Evolutionary conservation across 1,139 yeast species (phyloP).

Genomic region (Taphrina wiesneri): DNA sequence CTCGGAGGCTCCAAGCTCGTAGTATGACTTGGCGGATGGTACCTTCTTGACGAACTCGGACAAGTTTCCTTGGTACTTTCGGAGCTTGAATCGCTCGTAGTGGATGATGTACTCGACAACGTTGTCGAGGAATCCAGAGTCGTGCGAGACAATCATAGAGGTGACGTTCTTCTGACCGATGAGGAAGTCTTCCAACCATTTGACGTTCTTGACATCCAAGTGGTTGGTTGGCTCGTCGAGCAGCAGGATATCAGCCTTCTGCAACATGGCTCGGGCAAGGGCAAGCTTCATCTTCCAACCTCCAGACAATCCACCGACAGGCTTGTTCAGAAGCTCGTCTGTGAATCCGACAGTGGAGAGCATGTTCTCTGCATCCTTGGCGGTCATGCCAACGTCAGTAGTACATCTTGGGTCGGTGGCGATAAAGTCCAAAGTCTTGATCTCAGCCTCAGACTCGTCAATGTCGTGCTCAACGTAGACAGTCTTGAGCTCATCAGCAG

Average conservation of each 20-base stretch:
- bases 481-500: constrained; percentile 97
- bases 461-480: constrained; percentile 99
- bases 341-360: constrained; percentile 88
- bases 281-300: constrained; percentile 99
- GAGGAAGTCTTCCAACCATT: constrained; percentile 99
- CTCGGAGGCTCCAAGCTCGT: constrained; percentile 89
- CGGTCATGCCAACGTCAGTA: constrained; percentile 50
- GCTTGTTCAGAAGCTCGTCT: constrained; percentile 79
- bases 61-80: constrained; percentile 92
- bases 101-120: constrained; percentile 97
- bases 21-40: constrained; percentile 96
- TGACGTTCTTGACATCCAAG: constrained; percentile 98
- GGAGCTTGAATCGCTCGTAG: constrained; percentile 91
- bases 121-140: constrained; percentile 90
- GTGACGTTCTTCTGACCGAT: constrained; percentile 73
- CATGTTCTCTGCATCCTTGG: constrained; percentile 64
- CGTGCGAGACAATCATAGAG: constrained; percentile 94
- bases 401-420: constrained; percentile 56
- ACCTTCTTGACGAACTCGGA: constrained; percentile 86
- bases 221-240: constrained; percentile 99
- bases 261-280: constrained; percentile 97
- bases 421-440: constrained; percentile 83
- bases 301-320: constrained; percentile 88
- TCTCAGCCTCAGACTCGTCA: constrained; percentile 96
- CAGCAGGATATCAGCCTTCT: constrained; percentile 96